Conservation (phyloP, 2,329 filamentous ascomycete genomes). For the Xylariaceae sp. region DNA sequence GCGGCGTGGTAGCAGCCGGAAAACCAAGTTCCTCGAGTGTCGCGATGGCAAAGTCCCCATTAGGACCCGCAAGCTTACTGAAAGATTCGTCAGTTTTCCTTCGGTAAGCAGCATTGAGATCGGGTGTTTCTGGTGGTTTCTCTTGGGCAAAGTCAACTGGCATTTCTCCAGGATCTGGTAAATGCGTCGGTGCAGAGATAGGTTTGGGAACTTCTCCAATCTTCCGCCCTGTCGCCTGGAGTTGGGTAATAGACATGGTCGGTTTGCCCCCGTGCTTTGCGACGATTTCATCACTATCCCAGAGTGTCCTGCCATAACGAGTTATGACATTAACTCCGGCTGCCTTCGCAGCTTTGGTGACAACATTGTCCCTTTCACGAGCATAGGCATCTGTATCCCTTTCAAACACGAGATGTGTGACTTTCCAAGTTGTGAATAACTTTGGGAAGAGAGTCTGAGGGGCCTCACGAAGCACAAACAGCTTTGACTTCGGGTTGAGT, state of each 20-base stretch:
- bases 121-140: constrained; percentile 42
- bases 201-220: constrained; percentile 57
- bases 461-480: constrained; percentile 66
- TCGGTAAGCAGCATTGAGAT: constrained; percentile 56
- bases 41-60: constrained; percentile 63
- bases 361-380: constrained; percentile 54
- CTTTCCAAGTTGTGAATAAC: constrained; percentile 65
- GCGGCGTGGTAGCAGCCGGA: constrained; percentile 56
- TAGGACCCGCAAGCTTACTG: constrained; percentile 56
- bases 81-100: constrained; percentile 53
- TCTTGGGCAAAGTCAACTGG: constrained; percentile 54
- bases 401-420: constrained; percentile 73
- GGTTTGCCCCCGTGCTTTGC: constrained; percentile 60
- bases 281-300: constrained; percentile 66
- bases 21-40: constrained; percentile 67
- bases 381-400: constrained; percentile 73
- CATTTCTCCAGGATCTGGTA: constrained; percentile 63
- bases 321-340: constrained; percentile 65
- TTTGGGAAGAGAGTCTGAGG: constrained; percentile 67
- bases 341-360: constrained; percentile 53
- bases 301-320: constrained; percentile 61
- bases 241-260: constrained; percentile 67
- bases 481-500: constrained; percentile 61
- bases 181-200: constrained; percentile 49
- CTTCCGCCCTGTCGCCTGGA: constrained; percentile 57